Conservation (phyloP, 2,329 filamentous ascomycete genomes). For the Pezicula neosporulosa region DNA sequence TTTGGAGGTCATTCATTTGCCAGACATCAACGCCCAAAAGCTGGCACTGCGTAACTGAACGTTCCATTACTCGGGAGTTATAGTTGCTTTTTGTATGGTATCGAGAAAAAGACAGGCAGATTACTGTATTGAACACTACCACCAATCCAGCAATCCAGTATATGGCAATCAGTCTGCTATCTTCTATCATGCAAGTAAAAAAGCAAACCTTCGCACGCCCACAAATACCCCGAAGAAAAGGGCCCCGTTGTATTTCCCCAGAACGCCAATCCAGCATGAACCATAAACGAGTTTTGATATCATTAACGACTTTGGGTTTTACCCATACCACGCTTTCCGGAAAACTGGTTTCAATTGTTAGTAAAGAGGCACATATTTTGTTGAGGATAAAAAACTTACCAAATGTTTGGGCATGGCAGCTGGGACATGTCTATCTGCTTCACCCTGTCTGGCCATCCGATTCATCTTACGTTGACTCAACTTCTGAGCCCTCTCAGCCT, state of each 20-base stretch:
- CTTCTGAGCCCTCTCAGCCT: slow-evolving; percentile 85
- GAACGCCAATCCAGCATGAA: neutral
- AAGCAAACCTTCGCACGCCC: neutral
- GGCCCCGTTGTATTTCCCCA: neutral
- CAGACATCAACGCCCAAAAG: too few relatives aligned
- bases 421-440: slow-evolving; percentile 87
- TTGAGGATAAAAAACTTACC: slow-evolving; percentile 51
- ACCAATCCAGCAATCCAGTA: too few relatives aligned
- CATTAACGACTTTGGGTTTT: slow-evolving; percentile 74
- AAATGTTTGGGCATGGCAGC: slow-evolving; percentile 85
- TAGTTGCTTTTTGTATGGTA: too few relatives aligned
- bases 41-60: too few relatives aligned
- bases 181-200: neutral
- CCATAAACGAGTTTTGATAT: neutral
- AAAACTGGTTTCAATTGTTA: slow-evolving; percentile 53
- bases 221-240: slow-evolving; percentile 2
- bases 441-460: slow-evolving; percentile 93
- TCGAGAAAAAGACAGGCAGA: too few relatives aligned
- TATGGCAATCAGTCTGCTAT: neutral
- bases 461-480: slow-evolving; percentile 98
- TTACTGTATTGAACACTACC: too few relatives aligned
- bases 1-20: too few relatives aligned
- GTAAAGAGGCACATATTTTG: neutral
- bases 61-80: too few relatives aligned
- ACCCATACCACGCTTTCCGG: slow-evolving; percentile 91